phyloP scores from a whole-genome alignment of 225 moss, liverwort and hornwort species.

The Climacium dendroides region DNA sequence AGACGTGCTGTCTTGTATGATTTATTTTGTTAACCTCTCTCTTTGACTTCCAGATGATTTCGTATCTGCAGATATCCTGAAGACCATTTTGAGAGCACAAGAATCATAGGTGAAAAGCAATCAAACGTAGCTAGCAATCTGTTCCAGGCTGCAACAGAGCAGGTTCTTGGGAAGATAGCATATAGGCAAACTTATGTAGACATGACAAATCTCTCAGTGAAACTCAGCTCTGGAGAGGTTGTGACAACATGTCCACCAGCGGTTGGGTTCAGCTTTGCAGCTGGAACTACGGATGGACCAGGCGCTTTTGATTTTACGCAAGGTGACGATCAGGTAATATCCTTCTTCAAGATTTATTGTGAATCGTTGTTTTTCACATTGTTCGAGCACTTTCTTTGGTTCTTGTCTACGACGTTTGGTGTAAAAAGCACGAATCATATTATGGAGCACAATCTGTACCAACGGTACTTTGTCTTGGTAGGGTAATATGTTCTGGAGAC shows the following conservation, averaged over 20 bases:
- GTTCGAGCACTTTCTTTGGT: not conserved
- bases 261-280: slow-evolving; percentile 96
- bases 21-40: not conserved
- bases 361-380: not conserved
- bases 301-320: slow-evolving; percentile 96
- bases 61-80: slow-evolving; percentile 51
- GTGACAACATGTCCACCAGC: slow-evolving; percentile 86
- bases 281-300: slow-evolving; percentile 96
- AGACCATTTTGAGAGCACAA: slow-evolving; percentile 92
- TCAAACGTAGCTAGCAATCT: slow-evolving; percentile 48
- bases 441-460: not conserved
- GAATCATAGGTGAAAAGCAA: slow-evolving; percentile 78
- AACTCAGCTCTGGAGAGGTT: slow-evolving; percentile 40
- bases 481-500: slow-evolving; percentile 91
- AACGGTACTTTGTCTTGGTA: not conserved
- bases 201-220: slow-evolving; percentile 62
- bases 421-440: not conserved
- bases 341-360: not conserved
- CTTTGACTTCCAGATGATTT: not conserved
- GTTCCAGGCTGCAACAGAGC: slow-evolving; percentile 58
- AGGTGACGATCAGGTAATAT: slow-evolving; percentile 71
- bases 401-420: not conserved
- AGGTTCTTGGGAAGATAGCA: slow-evolving; percentile 55
- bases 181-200: slow-evolving; percentile 72
- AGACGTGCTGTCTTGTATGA: not conserved